Base-by-base conservation (phyloP, 352 stramenopile genomes). In the Saprolegnia parasitica region DNA sequence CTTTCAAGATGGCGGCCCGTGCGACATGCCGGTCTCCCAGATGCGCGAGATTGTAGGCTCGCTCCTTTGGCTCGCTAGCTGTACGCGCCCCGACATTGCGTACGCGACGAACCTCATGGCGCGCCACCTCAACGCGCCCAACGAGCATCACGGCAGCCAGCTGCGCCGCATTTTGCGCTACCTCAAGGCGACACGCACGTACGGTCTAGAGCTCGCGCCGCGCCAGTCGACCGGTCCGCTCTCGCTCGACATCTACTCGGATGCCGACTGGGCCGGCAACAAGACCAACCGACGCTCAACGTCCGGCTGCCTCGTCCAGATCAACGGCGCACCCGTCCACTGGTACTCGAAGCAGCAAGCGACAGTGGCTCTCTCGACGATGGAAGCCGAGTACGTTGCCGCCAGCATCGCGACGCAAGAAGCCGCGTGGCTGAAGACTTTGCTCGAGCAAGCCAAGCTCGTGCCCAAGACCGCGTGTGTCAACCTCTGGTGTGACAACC, bases 21-120 rank as follows among this genome's bases (percentile, higher is more conserved):
- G 20, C n/a, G 32, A 39, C 18, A 45, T 63, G 56, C 18, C 56
- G 4, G 16, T 13, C 6, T 46, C 56, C 4, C 6, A 40, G 18
- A 63, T 63, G 56, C 24, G 24, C 29, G 56, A 63, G n/a, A 45
- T 85, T 5, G 67, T 80, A 0, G 75, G 74, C 0, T 81, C 71
- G 21, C 63, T 80, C 18, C 23, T 78, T 11, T 80, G 77, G 75
- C 26, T 78, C 0, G 32, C 74, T 1, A 24, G 74, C 0, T 79
- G 67, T 56, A 80, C 71, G 0, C 32, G 74, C 5, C 73, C 77
- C 0, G 67, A 77, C 62, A 78, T 76, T 21, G 18, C 68, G 0
- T 79, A 71, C 56, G 72, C 65, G 0, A 45, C 32, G 29, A 63
- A 46, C 32, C 18, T 63, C 9, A 40, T 45, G 13, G 26, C 56